Evolutionary conservation across 1,284 basidiomycete genomes (phyloP).

Genomic region (Tilletia horrida): DNA sequence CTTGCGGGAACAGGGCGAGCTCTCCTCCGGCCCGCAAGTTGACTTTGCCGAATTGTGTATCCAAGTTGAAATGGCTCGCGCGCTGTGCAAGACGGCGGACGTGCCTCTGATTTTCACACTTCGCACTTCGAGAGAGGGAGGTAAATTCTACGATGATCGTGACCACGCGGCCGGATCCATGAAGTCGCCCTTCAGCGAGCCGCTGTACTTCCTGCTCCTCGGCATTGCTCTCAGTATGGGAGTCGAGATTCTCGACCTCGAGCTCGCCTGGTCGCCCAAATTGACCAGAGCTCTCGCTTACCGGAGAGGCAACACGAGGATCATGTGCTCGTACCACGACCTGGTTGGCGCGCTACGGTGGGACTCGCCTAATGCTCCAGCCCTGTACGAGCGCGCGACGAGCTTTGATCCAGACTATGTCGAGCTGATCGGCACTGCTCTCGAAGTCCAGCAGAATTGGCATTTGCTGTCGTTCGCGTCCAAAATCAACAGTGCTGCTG

Average conservation of each 20-base stretch:
- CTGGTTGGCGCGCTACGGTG: slow-evolving; percentile 22
- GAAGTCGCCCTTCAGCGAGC: slow-evolving; percentile 22
- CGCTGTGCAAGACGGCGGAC: slow-evolving; percentile 2
- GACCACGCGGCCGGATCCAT: slow-evolving; percentile 16
- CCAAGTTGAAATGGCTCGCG: slow-evolving; percentile 20
- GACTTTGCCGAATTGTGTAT: slow-evolving; percentile 23
- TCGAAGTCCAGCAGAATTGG: slow-evolving; percentile 21
- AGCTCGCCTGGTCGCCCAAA: slow-evolving; percentile 22
- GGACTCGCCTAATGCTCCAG: slow-evolving; percentile 18
- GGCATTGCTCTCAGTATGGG: slow-evolving; percentile 21
- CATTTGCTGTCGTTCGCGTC: slow-evolving; percentile 23
- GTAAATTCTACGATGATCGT: slow-evolving; percentile 24
- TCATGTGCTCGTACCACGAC: slow-evolving; percentile 26
- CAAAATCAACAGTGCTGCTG: slow-evolving; percentile 19
- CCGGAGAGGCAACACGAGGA: slow-evolving; percentile 17
- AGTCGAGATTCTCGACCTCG: slow-evolving; percentile 25
- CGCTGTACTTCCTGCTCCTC: slow-evolving; percentile 22
- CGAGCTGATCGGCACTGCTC: slow-evolving; percentile 21
- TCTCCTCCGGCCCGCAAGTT: slow-evolving; percentile 1
- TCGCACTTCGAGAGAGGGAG: slow-evolving; percentile 24
- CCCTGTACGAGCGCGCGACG: slow-evolving; percentile 24
- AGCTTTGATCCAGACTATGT: slow-evolving; percentile 25
- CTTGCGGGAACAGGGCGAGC: slow-evolving; percentile 6
- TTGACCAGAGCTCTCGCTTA: not conserved
- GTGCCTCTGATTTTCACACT: slow-evolving; percentile 26